These are phyloP conservation scores for Neurospora sp. DNA, from an alignment of 495 filamentous ascomycete genomes.

Conservation along the genomic window DNA sequence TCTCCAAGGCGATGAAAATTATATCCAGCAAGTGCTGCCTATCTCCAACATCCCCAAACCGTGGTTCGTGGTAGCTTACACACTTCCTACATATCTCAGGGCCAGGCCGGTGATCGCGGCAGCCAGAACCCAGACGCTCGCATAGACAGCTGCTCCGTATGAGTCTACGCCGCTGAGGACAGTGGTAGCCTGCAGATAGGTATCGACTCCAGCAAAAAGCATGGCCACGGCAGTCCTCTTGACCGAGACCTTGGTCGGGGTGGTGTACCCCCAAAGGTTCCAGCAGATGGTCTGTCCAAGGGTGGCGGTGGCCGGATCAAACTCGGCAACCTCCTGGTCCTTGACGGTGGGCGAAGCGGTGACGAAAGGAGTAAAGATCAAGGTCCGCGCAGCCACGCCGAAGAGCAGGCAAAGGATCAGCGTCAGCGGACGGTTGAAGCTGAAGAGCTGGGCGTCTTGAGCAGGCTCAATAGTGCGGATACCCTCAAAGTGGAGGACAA, in stretches of 20 bases:
- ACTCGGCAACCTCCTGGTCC: slow-evolving; percentile 28
- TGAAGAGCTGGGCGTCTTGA: slow-evolving; percentile 46
- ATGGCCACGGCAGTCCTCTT: slow-evolving; percentile 53
- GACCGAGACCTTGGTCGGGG: slow-evolving; percentile 54
- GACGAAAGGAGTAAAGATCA: slow-evolving; percentile 65
- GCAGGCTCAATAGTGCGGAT: slow-evolving; percentile 54
- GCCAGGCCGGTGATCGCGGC: slow-evolving; percentile 46
- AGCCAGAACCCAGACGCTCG: slow-evolving; percentile 57
- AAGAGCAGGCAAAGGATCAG: slow-evolving; percentile 25
- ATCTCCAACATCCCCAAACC: background rate
- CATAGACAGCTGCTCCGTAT: slow-evolving; percentile 58
- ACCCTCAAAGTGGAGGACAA: slow-evolving; percentile 60
- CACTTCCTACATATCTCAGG: slow-evolving; percentile 33
- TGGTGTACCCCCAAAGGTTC: slow-evolving; percentile 51
- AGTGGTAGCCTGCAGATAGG: slow-evolving; percentile 50
- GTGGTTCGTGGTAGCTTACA: slow-evolving; percentile 1
- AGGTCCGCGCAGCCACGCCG: slow-evolving; percentile 59
- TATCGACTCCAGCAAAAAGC: slow-evolving; percentile 46
- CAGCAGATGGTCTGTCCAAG: slow-evolving; percentile 50
- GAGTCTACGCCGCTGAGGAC: slow-evolving; percentile 58
- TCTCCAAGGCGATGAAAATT: background rate
- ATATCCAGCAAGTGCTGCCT: background rate
- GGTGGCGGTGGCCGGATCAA: slow-evolving; percentile 44
- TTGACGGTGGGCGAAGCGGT: slow-evolving; percentile 32
- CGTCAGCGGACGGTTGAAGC: slow-evolving; percentile 43